Percentiles rank a stretch among this genome's conserved stretches.
These are phyloP conservation scores for Spergularia marina DNA, from an alignment of 148 eudicot genomes.

Conservation along the genomic window DNA sequence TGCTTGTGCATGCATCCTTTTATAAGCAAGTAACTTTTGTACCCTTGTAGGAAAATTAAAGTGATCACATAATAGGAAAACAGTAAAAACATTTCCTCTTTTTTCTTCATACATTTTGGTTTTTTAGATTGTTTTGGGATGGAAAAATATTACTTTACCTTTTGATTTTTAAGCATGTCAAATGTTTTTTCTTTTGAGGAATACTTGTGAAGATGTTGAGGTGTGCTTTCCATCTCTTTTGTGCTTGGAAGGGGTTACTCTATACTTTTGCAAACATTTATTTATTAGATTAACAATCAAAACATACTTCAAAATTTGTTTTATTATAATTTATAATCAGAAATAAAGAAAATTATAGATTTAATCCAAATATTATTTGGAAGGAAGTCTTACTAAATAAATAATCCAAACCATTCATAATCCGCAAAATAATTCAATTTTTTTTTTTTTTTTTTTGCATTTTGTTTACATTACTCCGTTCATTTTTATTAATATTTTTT, in stretches of 20 bases:
- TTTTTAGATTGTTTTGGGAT: too few relatives aligned
- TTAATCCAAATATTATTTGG: too few relatives aligned
- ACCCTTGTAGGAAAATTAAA: slow-evolving; percentile 6
- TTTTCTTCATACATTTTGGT: neutral
- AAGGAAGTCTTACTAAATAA: too few relatives aligned
- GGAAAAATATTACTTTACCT: neutral
- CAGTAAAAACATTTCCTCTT: neutral
- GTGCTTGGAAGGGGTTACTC: neutral
- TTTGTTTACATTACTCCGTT: too few relatives aligned
- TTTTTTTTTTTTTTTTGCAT: too few relatives aligned
- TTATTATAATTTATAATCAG: too few relatives aligned
- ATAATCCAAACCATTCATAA: too few relatives aligned
- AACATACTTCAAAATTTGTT: too few relatives aligned
- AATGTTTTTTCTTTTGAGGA: too few relatives aligned
- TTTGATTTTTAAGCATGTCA: neutral
- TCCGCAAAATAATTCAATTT: too few relatives aligned
- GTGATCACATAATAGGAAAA: neutral
- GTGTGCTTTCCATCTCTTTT: neutral
- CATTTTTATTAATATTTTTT: too few relatives aligned
- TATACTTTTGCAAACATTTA: neutral
- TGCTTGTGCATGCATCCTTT: neutral
- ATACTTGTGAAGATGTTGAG: neutral
- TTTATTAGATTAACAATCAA: neutral
- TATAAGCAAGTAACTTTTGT: neutral
- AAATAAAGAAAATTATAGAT: too few relatives aligned